Evolutionary conservation across 2,329 filamentous ascomycete genomes (phyloP).

Genomic region (Juglanconis juglandina): DNA sequence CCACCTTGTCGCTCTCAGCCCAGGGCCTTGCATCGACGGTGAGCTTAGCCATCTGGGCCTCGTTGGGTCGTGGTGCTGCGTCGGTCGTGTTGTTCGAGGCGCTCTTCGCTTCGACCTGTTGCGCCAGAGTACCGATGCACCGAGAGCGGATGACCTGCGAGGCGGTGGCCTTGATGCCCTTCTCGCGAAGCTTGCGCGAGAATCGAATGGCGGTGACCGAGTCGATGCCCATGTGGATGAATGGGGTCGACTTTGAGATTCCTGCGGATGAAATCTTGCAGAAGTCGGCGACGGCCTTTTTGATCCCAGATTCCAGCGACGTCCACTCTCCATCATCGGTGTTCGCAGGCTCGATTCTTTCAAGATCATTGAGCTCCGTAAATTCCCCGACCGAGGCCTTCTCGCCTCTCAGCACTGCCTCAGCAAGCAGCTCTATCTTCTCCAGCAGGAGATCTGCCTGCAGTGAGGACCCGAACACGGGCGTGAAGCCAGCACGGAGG

Average conservation of each 20-base stretch:
- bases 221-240: slow-evolving; percentile 31
- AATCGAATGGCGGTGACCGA: slow-evolving; percentile 32
- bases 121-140: slow-evolving; percentile 25
- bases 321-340: slow-evolving; percentile 22
- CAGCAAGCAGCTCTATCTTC: slow-evolving; percentile 29
- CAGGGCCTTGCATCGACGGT: slow-evolving; percentile 16
- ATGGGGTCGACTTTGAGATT: slow-evolving; percentile 29
- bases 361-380: no score
- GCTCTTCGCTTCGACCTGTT: no score
- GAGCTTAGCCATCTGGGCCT: neutral
- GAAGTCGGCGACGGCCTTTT: slow-evolving; percentile 23
- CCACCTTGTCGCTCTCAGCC: slow-evolving; percentile 17
- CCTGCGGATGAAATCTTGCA: slow-evolving; percentile 22
- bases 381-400: neutral
- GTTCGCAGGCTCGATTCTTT: no score
- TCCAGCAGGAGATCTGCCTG: slow-evolving; percentile 26
- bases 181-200: slow-evolving; percentile 27
- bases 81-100: no score
- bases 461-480: slow-evolving; percentile 24
- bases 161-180: slow-evolving; percentile 27
- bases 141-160: slow-evolving; percentile 33
- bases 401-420: slow-evolving; percentile 25
- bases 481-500: slow-evolving; percentile 25
- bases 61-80: no score
- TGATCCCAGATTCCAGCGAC: slow-evolving; percentile 22